Evolutionary conservation across 225 moss, liverwort and hornwort species (phyloP), one percentile per base, ranked within the genome.

Genomic region (Bryoerythrophyllum caledonicum): DNA sequence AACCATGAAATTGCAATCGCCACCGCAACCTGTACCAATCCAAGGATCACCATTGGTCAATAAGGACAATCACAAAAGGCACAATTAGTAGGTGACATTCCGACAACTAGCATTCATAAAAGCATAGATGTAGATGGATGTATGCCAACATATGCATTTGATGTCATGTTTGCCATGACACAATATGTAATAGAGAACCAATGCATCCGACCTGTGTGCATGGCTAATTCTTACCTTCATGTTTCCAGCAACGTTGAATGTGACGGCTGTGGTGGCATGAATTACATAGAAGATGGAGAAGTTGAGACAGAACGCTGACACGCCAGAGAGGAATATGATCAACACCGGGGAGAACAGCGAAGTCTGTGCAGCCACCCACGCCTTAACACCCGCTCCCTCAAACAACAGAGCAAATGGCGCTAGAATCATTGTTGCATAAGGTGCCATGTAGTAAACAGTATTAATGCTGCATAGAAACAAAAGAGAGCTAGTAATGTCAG

Each of bases 361-460:
- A 6, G 34, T 34, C 54, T 82, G 86, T 30, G 25, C 44, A 46
- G 75, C 64, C 25, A 74, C 34, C 89, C 89, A 89, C 25, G 70
- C 38, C 12, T 58, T 56, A 20, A 89, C 86, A 4, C 79, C 84
- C 67, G 12, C 27, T 53, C 89, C 89, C 75, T 89, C 89, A 5
- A 89, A 56, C 23, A 72, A n/a, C 17, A 89, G 37, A 27, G 89
- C 89, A 23, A 86, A 86, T 55, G 81, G 41, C 12, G 79, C 71
- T 20, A 89, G 74, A 67, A 89, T 84, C 86, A 86, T 81, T 14
- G 89, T 89, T 73, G 89, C 86, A 60, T 86, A 89, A 19, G 89
- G 89, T 35, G 89, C 89, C 89, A 89, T 89, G 44, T 89, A 89
- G 74, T 89, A 89, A 30, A 89, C 86, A 28, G 89, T 89, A 60